Evolutionary conservation across 169 alveolate species (phyloP).

Genomic region (Eimeria falciformis): DNA sequence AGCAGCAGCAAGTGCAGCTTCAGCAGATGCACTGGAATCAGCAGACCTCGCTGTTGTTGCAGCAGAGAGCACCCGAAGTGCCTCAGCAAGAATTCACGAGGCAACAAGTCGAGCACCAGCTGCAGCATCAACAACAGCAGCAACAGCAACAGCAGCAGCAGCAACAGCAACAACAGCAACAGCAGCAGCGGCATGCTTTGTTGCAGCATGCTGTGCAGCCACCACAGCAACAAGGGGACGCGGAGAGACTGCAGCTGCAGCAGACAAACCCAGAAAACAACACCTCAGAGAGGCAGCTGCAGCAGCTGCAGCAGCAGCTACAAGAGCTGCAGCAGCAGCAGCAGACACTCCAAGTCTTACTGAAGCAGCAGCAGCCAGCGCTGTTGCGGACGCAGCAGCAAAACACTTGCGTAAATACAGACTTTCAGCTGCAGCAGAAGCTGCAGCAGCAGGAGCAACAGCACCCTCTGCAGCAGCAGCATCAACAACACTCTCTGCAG

Average conservation of each 20-base stretch:
- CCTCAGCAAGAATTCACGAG: background rate
- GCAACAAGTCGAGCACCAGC: constrained; percentile 13
- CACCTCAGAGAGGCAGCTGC: constrained; percentile 7
- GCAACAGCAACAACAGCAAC: background rate
- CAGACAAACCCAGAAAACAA: background rate
- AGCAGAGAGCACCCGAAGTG: no score
- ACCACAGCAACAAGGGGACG: background rate
- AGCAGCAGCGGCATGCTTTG: background rate
- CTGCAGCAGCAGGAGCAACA: constrained; percentile 15
- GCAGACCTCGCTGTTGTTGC: no score
- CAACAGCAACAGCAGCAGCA: background rate
- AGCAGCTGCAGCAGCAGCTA: constrained; percentile 49
- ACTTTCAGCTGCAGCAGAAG: background rate
- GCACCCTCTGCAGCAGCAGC: background rate
- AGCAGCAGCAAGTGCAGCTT: background rate
- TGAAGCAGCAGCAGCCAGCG: background rate
- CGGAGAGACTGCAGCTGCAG: background rate
- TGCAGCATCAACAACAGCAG: background rate
- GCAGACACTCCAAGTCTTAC: constrained; percentile 28
- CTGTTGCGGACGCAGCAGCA: background rate
- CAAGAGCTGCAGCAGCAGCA: constrained; percentile 64
- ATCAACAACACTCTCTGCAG: background rate
- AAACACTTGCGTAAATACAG: background rate
- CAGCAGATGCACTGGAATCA: constrained; percentile 8
- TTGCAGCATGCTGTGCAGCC: background rate